phyloP scores from a whole-genome alignment of 2,329 filamentous ascomycete genomes.

The Hymenoscyphus repandus region DNA sequence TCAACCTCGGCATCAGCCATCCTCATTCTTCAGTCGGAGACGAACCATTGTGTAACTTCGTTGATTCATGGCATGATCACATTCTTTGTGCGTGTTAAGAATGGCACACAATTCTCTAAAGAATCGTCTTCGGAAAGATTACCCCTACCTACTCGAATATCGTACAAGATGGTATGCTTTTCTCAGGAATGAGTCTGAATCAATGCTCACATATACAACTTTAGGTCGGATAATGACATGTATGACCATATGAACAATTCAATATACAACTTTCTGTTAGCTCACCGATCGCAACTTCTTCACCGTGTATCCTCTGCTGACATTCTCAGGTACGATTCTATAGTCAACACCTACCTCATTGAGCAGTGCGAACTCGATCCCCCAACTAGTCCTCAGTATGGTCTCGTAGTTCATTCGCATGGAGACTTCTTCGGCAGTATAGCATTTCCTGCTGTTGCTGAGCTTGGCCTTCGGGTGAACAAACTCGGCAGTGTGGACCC shows the following conservation, averaged over 20 bases:
- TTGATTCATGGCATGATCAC: no score
- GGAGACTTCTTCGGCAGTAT: slow-evolving; percentile 82
- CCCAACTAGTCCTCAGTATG: slow-evolving; percentile 64
- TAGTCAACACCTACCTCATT: slow-evolving; percentile 86
- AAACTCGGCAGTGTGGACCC: slow-evolving; percentile 57
- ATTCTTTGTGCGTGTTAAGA: background rate
- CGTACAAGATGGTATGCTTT: slow-evolving; percentile 69
- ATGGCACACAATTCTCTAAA: slow-evolving; percentile 40
- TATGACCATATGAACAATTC: slow-evolving; percentile 92
- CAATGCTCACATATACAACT: slow-evolving; percentile 9
- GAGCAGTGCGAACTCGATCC: slow-evolving; percentile 70
- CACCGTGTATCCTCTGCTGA: background rate
- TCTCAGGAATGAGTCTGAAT: background rate
- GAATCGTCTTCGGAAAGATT: slow-evolving; percentile 63
- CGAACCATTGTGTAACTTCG: no score
- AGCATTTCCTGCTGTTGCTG: slow-evolving; percentile 74
- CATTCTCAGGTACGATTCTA: slow-evolving; percentile 67
- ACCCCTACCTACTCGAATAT: slow-evolving; percentile 74
- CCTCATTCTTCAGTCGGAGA: no score
- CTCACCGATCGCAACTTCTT: background rate
- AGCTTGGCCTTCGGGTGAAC: slow-evolving; percentile 76
- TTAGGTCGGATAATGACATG: slow-evolving; percentile 89
- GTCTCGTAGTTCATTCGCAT: slow-evolving; percentile 78
- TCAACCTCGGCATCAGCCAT: no score
- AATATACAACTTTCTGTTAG: slow-evolving; percentile 52